A percentile compares a stretch with the other conserved stretches of the same genome.
Evolutionary conservation across 148 eudicot genomes (phyloP).

Genomic region (Suaeda aralocaspica): DNA sequence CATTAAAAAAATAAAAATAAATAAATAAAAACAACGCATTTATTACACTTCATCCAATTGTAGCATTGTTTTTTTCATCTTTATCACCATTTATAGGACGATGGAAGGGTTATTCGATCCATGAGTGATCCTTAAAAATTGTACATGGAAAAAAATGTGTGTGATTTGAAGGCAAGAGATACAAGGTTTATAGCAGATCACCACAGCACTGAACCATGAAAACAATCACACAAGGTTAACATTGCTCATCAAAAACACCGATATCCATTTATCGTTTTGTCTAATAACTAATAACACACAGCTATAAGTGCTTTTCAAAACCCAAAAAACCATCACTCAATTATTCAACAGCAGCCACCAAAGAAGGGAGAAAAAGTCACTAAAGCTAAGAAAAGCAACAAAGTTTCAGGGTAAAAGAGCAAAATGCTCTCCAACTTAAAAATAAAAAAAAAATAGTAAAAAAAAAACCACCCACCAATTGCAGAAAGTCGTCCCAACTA

Average conservation of each 20-base stretch:
- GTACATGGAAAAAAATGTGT: neutral
- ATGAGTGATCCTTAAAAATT: no score
- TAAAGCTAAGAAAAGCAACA: neutral
- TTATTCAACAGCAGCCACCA: neutral
- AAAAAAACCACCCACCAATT: slow-evolving; percentile 59
- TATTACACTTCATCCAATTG: no score
- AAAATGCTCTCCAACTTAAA: neutral
- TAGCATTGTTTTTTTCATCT: no score
- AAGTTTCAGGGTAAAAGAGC: neutral
- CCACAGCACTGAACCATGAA: neutral
- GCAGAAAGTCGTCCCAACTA: slow-evolving; percentile 86
- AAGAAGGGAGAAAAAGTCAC: neutral
- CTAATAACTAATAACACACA: neutral
- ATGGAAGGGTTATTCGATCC: no score
- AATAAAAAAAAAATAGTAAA: no score
- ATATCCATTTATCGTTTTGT: no score
- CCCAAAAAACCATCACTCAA: neutral
- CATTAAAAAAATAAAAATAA: no score
- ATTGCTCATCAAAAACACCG: neutral
- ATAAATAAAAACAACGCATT: no score
- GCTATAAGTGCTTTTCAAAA: slow-evolving; percentile 5
- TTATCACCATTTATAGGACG: no score
- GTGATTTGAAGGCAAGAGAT: neutral
- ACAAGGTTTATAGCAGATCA: neutral
- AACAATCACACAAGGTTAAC: neutral